phyloP scores from a whole-genome alignment of 257 asterid species.

The Rhazya stricta region DNA sequence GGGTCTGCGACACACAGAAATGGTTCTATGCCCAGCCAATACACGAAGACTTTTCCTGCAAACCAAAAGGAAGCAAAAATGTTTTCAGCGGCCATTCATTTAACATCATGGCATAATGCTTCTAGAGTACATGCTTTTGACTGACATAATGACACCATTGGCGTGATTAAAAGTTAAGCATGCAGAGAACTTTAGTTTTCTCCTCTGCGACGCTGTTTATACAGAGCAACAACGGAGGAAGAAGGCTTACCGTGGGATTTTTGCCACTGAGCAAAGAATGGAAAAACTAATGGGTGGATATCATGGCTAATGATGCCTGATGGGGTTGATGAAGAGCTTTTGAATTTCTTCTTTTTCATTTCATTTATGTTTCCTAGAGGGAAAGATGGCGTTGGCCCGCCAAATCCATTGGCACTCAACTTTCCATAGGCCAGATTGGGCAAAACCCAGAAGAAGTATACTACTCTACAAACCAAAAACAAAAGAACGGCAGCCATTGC shows the following conservation, averaged over 20 bases:
- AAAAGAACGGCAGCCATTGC: constrained; percentile 24
- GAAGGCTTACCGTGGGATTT: constrained; percentile 48
- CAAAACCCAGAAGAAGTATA: constrained; percentile 49
- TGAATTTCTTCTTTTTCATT: constrained; percentile 29
- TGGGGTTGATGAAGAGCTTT: constrained; percentile 8
- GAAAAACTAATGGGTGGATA: constrained; percentile 66
- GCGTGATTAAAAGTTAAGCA: too few species aligned
- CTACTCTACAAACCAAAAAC: constrained; percentile 25
- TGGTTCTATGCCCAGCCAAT: constrained; percentile 94
- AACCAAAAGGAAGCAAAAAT: neutral
- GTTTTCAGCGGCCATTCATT: neutral
- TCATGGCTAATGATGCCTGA: constrained; percentile 35
- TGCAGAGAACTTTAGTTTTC: neutral
- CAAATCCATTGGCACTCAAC: constrained; percentile 66
- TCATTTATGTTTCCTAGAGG: constrained; percentile 71
- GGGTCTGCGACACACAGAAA: constrained; percentile 83
- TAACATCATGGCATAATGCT: neutral
- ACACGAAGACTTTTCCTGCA: constrained; percentile 70
- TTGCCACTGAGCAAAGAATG: constrained; percentile 70
- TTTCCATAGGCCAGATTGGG: constrained; percentile 43
- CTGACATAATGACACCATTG: too few species aligned
- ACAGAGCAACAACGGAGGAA: neutral
- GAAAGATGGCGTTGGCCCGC: constrained; percentile 72
- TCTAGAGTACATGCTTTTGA: neutral
- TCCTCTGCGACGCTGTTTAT: neutral